Evolutionary conservation across 2,329 filamentous ascomycete genomes (phyloP), one percentile per base, ranked within the genome.

Genomic region (Colletotrichum simmondsii): DNA sequence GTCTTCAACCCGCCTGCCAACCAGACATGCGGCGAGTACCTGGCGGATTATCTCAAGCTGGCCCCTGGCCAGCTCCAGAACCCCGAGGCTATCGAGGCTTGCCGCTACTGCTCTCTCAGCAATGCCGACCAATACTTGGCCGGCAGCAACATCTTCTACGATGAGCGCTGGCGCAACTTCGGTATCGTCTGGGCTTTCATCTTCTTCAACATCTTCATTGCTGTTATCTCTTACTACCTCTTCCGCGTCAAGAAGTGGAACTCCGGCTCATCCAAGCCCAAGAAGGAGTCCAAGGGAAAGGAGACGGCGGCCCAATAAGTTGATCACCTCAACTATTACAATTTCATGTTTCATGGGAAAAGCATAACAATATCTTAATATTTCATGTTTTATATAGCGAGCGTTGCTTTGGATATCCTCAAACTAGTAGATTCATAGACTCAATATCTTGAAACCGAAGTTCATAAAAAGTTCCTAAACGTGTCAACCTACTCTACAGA

Each of bases 181-280:
- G 93, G 92, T 1, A 85, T 94, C 53, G 83, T 94, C 77, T 94
- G 91, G 88, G 90, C 85, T 0, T 94, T 88, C 76, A 87, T 94
- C 52, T 72, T 82, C 0, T 92, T 94, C 80, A 93, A 94, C 76
- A 86, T 93, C 52, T 80, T 81, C 52, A 82, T 87, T 2, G 91
- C 92, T 0, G 83, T 93, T 2, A 74, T 85, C 12, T 80, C 91
- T 1, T 94, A 94, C 80, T 94, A 89, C 80, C 75, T 90, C 24
- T 89, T 71, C 35, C 69, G 69, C 28, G 69, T 71, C 22, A 71
- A 71, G 64, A 71, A 71, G 58, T 71, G 69, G 69, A 63, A 71
- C 53, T 62, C 69, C 5, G 65, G 65, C 49, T 16, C 63, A 11
- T 71, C 68, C 2, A 71, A 71, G 58, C 5, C 69, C 4, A 71